Percentiles rank a stretch among this genome's conserved stretches.
These are phyloP conservation scores for Komagataella mondaviorum DNA, from an alignment of 805 yeast species.

Conservation along the genomic window DNA sequence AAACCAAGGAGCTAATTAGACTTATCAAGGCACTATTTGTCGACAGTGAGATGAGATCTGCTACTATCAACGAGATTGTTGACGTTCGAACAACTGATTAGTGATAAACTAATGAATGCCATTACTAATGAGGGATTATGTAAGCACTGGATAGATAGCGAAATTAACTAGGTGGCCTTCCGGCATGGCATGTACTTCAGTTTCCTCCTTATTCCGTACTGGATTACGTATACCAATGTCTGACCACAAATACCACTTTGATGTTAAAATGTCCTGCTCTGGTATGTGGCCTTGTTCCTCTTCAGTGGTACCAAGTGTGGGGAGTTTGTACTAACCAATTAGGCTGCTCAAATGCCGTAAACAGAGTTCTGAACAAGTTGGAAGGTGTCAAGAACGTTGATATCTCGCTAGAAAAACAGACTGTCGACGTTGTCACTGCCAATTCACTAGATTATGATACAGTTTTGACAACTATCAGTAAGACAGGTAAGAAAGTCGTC, in stretches of 20 bases:
- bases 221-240: conserved; percentile 19
- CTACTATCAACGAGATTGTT: conserved; percentile 29
- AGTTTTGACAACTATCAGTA: conserved; percentile 67
- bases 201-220: background rate
- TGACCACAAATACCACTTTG: conserved; percentile 56
- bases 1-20: conserved; percentile 29
- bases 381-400: conserved; percentile 66
- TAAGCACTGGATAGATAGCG: background rate
- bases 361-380: conserved; percentile 54
- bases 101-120: background rate
- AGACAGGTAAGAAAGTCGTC: conserved; percentile 80
- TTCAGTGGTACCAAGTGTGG: background rate
- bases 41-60: conserved; percentile 29
- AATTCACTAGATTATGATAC: conserved; percentile 51
- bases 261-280: conserved; percentile 77
- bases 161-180: background rate
- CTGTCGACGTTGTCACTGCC: conserved; percentile 62
- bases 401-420: conserved; percentile 68
- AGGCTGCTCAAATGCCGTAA: conserved; percentile 82
- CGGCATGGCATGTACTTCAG: background rate
- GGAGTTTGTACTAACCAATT: background rate
- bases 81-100: conserved; percentile 20
- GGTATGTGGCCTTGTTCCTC: conserved; percentile 19
- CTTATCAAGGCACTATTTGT: conserved; percentile 30
- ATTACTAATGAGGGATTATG: background rate